phyloP scores from a whole-genome alignment of 352 stramenopile species.

The Globisporangium lucens region DNA sequence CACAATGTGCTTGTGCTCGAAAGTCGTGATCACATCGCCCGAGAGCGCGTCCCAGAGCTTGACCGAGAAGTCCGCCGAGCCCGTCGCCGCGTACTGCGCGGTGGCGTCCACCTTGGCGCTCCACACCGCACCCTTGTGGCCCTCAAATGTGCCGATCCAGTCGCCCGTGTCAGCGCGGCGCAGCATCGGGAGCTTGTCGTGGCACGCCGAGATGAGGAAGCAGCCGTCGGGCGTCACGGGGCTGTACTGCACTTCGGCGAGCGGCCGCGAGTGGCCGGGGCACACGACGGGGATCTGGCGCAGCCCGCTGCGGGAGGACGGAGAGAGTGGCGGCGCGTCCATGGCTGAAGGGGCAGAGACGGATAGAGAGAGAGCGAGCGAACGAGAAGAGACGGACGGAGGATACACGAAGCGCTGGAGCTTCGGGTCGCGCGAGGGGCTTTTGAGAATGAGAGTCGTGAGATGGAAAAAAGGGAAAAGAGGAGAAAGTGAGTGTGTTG shows the following conservation, averaged over 20 bases:
- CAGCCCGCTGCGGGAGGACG: slow-evolving; percentile 36
- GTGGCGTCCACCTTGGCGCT: slow-evolving; percentile 87
- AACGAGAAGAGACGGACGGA: neutral
- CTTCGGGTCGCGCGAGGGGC: slow-evolving; percentile 4
- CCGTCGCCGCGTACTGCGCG: slow-evolving; percentile 85
- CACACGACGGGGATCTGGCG: slow-evolving; percentile 88
- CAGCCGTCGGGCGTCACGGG: slow-evolving; percentile 40
- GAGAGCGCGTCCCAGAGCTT: slow-evolving; percentile 97
- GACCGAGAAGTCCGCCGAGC: slow-evolving; percentile 93
- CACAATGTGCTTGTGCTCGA: slow-evolving; percentile 96
- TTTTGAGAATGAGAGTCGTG: neutral
- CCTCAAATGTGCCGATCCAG: slow-evolving; percentile 98
- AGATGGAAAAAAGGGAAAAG: neutral
- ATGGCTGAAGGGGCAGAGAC: neutral
- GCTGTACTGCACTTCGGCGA: slow-evolving; percentile 79
- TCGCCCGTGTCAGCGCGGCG: slow-evolving; percentile 76
- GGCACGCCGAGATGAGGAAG: slow-evolving; percentile 81
- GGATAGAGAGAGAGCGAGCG: neutral
- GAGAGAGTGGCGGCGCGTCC: slow-evolving; percentile 34
- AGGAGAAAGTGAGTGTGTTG: neutral
- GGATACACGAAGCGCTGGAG: slow-evolving; percentile 9
- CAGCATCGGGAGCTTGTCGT: slow-evolving; percentile 89
- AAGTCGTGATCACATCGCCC: slow-evolving; percentile 89
- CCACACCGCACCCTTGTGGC: slow-evolving; percentile 96
- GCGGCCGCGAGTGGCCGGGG: slow-evolving; percentile 76